phyloP scores from a whole-genome alignment of 805 yeast species.

The Candida dajiaensis region DNA sequence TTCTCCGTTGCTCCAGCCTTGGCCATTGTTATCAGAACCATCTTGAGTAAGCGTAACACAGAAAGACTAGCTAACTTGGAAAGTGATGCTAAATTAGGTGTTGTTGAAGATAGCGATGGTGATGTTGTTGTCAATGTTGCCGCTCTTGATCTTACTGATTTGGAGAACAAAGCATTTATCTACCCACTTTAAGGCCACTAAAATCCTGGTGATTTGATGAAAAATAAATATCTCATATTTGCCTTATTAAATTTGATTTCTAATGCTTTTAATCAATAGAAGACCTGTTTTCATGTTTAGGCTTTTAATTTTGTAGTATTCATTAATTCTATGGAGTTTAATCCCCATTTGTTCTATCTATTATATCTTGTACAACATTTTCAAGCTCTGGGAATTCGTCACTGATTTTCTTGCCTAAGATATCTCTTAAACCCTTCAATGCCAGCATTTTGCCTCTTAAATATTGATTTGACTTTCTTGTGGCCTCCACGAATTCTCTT shows the following conservation, averaged over 20 bases:
- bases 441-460: slow-evolving; percentile 81
- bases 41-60: slow-evolving; percentile 39
- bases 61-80: slow-evolving; percentile 27
- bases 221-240: too few relatives aligned
- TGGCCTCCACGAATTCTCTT: slow-evolving; percentile 91
- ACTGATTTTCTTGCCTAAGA: slow-evolving; percentile 61
- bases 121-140: slow-evolving; percentile 35
- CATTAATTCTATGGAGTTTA: neutral
- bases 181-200: slow-evolving; percentile 34
- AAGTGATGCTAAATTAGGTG: slow-evolving; percentile 22
- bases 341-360: slow-evolving; percentile 33
- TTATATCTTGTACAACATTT: slow-evolving; percentile 50
- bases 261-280: neutral
- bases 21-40: slow-evolving; percentile 37
- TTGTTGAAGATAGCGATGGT: slow-evolving; percentile 26
- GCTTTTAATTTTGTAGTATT: slow-evolving; percentile 13
- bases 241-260: neutral
- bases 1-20: slow-evolving; percentile 41
- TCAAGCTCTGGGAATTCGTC: slow-evolving; percentile 77
- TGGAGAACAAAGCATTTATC: slow-evolving; percentile 43
- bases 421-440: slow-evolving; percentile 53
- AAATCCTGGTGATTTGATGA: too few relatives aligned
- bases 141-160: slow-evolving; percentile 44
- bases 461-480: slow-evolving; percentile 84
- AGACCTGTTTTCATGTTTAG: neutral